Evolutionary conservation across 306 rosid species (phyloP).

Genomic region (Trifolium pratense): DNA sequence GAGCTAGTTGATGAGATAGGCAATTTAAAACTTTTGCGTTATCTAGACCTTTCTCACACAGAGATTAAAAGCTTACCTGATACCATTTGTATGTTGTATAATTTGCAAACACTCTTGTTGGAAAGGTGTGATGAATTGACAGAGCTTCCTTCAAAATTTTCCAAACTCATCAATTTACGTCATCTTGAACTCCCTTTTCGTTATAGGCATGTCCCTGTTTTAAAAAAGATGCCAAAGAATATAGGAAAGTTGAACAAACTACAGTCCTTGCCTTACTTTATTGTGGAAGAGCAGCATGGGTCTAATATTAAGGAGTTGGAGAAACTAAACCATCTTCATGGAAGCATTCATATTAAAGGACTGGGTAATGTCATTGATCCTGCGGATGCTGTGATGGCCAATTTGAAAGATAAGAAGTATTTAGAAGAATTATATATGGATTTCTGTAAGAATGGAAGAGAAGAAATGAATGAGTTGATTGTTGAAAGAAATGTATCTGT

Average conservation of each 20-base stretch:
- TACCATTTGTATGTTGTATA: slow-evolving; percentile 38
- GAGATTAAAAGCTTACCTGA: slow-evolving; percentile 25
- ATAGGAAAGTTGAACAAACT: slow-evolving; percentile 29
- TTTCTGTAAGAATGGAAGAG: neutral
- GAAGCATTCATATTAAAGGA: neutral
- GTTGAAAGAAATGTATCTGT: neutral
- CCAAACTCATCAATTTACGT: slow-evolving; percentile 39
- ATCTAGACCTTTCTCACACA: neutral
- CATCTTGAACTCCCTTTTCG: slow-evolving; percentile 30
- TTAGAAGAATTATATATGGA: slow-evolving; percentile 8
- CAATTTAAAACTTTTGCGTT: neutral
- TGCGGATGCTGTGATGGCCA: neutral
- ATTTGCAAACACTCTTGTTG: slow-evolving; percentile 38
- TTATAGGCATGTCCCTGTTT: too few species aligned
- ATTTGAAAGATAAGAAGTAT: neutral
- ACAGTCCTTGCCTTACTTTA: neutral
- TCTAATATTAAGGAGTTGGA: slow-evolving; percentile 7
- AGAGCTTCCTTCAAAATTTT: neutral
- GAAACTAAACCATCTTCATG: slow-evolving; percentile 5
- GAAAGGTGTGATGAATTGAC: neutral
- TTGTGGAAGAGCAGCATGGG: neutral
- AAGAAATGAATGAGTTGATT: neutral
- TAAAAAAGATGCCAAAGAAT: slow-evolving; percentile 29
- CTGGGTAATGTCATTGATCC: neutral
- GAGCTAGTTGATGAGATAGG: neutral